Base-by-base conservation (phyloP, 2,329 filamentous ascomycete genomes). In the Apiospora hydei region DNA sequence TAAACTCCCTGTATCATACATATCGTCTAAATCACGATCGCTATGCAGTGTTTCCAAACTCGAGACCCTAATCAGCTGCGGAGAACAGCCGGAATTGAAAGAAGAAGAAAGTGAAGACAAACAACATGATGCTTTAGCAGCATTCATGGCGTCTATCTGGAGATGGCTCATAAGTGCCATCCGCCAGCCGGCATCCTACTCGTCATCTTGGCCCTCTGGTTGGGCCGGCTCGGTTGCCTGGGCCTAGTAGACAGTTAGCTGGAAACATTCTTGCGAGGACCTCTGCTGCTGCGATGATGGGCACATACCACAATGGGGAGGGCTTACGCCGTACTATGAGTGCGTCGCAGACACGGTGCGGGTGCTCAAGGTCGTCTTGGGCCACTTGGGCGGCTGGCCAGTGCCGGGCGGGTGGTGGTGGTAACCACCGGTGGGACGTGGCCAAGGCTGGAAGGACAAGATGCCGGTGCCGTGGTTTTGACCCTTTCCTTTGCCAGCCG, bases 311-410 rank as follows among this genome's bases (percentile, higher is more conserved):
- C 14, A 24, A 16, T 6, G 6, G 49, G 49, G 11, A 24, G n/a
- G 49, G 47, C 47, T 51, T 13, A 10, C 51, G 51, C 51, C 26
- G 14, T 24, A 21, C 51, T 57, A 14, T 10, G 34, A 64, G 1
- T 41, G 34, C 10, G 18, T n/a, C 18, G 4, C 18, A n/a, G 57
- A 64, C 57, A n/a, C 13, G 10, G 57, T 64, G 30, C 30, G 7
- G 34, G 57, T 64, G 57, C 57, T 64, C 57, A 64, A n/a, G 18
- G 57, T 64, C 18, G 57, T 41, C 57, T 64, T 41, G 34, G 57
- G 57, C 30, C 34, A 64, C 57, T 41, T 64, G 34, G 57, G 57
- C 8, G 57, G 34, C 34, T n/a, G 57, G 21, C 21, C 21, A 16
- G 30, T 30, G 8, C 34, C 34, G 11, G 57, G 30, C 53, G 7